These are phyloP conservation scores for Allantophomopsis cytisporea DNA, from an alignment of 2,329 filamentous ascomycete genomes.

Conservation along the genomic window DNA sequence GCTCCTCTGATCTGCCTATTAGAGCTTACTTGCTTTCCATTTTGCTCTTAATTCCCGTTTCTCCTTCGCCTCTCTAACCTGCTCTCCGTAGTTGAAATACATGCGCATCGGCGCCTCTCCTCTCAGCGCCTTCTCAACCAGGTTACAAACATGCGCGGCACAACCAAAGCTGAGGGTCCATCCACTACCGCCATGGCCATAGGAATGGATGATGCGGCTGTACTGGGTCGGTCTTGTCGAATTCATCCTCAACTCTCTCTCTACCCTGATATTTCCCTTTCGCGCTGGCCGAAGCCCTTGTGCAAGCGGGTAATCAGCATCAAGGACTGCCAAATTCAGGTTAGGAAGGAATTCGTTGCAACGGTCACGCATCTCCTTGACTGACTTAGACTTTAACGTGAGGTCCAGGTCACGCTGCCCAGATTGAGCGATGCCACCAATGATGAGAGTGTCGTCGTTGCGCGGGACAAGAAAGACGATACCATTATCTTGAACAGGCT, in stretches of 20 bases:
- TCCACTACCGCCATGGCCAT: constrained; percentile 29
- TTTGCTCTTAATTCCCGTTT: too few relatives aligned
- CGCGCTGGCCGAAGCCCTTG: constrained; percentile 28
- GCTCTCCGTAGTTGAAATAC: too few relatives aligned
- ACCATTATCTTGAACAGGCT: constrained; percentile 19
- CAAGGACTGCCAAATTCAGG: constrained; percentile 25
- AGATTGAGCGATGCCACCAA: constrained; percentile 24
- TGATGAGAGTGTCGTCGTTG: constrained; percentile 27
- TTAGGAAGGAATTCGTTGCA: constrained; percentile 27
- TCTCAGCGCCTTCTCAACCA: constrained; percentile 23
- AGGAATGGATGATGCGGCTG: constrained; percentile 25
- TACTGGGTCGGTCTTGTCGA: too few relatives aligned
- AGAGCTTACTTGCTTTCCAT: too few relatives aligned
- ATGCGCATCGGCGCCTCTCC: too few relatives aligned
- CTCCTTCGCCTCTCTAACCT: too few relatives aligned
- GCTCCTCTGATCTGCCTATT: too few relatives aligned
- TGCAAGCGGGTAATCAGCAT: constrained; percentile 25
- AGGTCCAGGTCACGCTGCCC: constrained; percentile 21
- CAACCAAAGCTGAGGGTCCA: constrained; percentile 27
- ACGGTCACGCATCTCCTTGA: constrained; percentile 26
- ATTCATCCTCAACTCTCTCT: too few relatives aligned
- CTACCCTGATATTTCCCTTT: constrained; percentile 25
- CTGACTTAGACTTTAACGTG: constrained; percentile 22
- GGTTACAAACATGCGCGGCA: constrained; percentile 19
- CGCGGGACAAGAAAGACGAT: constrained; percentile 29